phyloP scores from a whole-genome alignment of 495 filamentous ascomycete species.

The Aspergillus saccharolyticus region DNA sequence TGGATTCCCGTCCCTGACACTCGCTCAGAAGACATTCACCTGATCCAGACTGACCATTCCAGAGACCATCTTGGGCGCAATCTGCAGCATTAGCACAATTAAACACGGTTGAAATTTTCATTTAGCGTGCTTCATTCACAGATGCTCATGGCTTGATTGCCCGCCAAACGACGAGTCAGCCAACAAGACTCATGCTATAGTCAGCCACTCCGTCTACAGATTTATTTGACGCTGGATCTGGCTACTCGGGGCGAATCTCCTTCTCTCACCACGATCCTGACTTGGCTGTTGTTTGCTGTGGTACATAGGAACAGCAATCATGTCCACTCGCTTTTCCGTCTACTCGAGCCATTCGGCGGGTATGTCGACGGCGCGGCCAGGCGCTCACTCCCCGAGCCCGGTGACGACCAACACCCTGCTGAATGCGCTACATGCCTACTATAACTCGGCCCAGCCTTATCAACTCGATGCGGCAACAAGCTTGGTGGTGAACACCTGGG shows the following conservation, averaged over 20 bases:
- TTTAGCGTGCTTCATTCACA: background rate
- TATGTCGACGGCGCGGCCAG: slow-evolving; percentile 46
- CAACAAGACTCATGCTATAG: background rate
- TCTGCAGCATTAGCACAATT: background rate
- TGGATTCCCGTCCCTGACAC: slow-evolving; percentile 8
- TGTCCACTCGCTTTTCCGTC: slow-evolving; percentile 81
- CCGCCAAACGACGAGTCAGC: background rate
- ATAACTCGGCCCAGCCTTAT: slow-evolving; percentile 75
- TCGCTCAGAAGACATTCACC: slow-evolving; percentile 10
- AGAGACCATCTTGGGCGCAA: background rate
- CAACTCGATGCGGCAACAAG: slow-evolving; percentile 86
- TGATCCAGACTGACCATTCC: background rate
- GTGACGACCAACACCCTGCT: slow-evolving; percentile 90
- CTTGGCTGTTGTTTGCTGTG: background rate
- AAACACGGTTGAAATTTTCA: background rate
- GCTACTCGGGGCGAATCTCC: background rate
- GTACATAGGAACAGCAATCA: slow-evolving; percentile 28
- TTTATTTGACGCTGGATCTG: slow-evolving; percentile 2
- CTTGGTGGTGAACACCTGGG: slow-evolving; percentile 92
- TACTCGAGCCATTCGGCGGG: slow-evolving; percentile 73
- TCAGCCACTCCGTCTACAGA: background rate
- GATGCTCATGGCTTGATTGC: background rate
- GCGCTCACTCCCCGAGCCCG: slow-evolving; percentile 64
- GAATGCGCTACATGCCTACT: slow-evolving; percentile 85
- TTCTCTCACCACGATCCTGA: background rate